Evolutionary conservation across 2,329 filamentous ascomycete genomes (phyloP).

Genomic region (Magnaporthiopsis rhizophila): DNA sequence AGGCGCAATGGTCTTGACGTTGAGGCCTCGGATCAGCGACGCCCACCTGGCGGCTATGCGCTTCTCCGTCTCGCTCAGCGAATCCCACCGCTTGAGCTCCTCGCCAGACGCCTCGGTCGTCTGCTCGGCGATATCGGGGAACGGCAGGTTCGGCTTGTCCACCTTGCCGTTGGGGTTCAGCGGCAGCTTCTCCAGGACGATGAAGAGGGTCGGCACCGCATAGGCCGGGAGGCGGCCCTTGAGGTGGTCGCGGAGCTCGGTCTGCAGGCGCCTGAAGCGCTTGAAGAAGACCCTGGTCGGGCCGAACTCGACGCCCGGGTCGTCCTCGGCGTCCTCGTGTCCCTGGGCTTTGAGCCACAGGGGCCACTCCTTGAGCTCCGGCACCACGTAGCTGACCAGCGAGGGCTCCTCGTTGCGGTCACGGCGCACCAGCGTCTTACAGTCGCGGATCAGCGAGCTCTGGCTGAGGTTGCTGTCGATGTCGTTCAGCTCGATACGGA

Average conservation of each 20-base stretch:
- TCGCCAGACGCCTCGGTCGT: slow-evolving; percentile 36
- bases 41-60: slow-evolving; percentile 67
- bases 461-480: slow-evolving; percentile 78
- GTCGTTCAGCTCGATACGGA: slow-evolving; percentile 89
- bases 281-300: slow-evolving; percentile 33
- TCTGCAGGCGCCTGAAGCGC: slow-evolving; percentile 37
- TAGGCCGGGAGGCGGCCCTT: slow-evolving; percentile 65
- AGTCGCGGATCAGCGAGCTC: slow-evolving; percentile 71
- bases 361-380: slow-evolving; percentile 67
- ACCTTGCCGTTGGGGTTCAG: slow-evolving; percentile 72
- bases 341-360: slow-evolving; percentile 53
- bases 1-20: slow-evolving; percentile 57
- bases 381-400: slow-evolving; percentile 84
- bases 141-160: slow-evolving; percentile 70
- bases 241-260: slow-evolving; percentile 55
- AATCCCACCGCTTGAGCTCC: slow-evolving; percentile 25
- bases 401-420: slow-evolving; percentile 80
- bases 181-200: slow-evolving; percentile 54
- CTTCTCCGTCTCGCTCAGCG: slow-evolving; percentile 49
- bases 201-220: slow-evolving; percentile 67
- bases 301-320: slow-evolving; percentile 41
- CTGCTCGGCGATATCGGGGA: slow-evolving; percentile 66
- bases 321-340: slow-evolving; percentile 47
- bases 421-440: slow-evolving; percentile 75
- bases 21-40: slow-evolving; percentile 57